Evolutionary conservation across 1,139 yeast genomes (phyloP).

Genomic region (Suhomyces kunorum): DNA sequence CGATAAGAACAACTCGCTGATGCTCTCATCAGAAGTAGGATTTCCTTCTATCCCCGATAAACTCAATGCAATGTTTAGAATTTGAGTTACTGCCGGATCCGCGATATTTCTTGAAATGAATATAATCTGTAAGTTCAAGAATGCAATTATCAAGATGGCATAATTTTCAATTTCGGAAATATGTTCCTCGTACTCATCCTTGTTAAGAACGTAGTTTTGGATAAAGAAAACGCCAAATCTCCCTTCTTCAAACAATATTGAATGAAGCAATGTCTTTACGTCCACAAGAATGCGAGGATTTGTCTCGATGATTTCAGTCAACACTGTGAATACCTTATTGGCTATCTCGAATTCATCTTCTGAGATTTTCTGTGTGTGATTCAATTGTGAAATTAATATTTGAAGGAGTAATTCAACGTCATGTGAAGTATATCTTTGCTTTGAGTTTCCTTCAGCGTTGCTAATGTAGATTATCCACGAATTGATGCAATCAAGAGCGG

Average conservation of each 20-base stretch:
- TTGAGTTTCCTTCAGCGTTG: constrained; percentile 37
- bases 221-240: constrained; percentile 44
- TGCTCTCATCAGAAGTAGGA: constrained; percentile 66
- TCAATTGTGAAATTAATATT: constrained; percentile 26
- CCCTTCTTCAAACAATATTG: constrained; percentile 37
- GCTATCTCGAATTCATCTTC: constrained; percentile 22
- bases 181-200: constrained; percentile 33
- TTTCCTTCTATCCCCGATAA: constrained; percentile 61
- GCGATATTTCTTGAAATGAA: constrained; percentile 49
- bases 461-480: constrained; percentile 39
- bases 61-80: constrained; percentile 52
- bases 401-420: constrained; percentile 20
- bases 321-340: constrained; percentile 34
- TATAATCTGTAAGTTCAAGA: constrained; percentile 53
- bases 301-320: constrained; percentile 50
- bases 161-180: constrained; percentile 49
- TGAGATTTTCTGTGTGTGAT: constrained; percentile 11
- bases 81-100: constrained; percentile 37
- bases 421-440: constrained; percentile 32
- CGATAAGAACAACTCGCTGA: constrained; percentile 67
- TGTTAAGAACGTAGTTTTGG: constrained; percentile 23
- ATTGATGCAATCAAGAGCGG: constrained; percentile 33
- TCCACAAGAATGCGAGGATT: constrained; percentile 43
- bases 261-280: constrained; percentile 23
- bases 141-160: constrained; percentile 53